phyloP scores from a whole-genome alignment of 768 basidiomycete species.

The Hebeloma cylindrosporum region DNA sequence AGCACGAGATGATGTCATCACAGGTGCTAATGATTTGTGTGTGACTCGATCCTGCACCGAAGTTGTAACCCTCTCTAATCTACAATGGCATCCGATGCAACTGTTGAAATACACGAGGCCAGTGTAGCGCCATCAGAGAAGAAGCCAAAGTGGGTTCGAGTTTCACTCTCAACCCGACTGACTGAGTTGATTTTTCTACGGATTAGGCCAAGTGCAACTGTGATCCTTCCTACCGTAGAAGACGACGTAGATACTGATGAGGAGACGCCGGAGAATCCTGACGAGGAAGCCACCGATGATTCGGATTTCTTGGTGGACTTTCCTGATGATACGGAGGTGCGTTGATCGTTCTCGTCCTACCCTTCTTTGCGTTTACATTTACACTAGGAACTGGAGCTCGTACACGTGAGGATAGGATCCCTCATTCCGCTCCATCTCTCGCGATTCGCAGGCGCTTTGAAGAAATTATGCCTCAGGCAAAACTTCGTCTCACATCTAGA shows the following conservation, averaged over 20 bases:
- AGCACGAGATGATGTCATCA: too few relatives aligned
- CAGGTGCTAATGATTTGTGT: too few relatives aligned
- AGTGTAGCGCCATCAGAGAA: too few relatives aligned
- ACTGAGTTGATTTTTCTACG: too few relatives aligned
- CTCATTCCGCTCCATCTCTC: slow-evolving; percentile 65
- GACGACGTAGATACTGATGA: slow-evolving; percentile 45
- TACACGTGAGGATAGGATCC: slow-evolving; percentile 75
- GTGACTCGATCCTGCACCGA: too few relatives aligned
- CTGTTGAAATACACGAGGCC: too few relatives aligned
- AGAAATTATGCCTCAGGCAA: slow-evolving; percentile 81
- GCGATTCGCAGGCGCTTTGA: slow-evolving; percentile 70
- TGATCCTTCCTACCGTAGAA: slow-evolving; percentile 36
- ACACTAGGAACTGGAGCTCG: slow-evolving; percentile 79
- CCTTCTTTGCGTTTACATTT: neutral
- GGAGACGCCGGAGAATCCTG: slow-evolving; percentile 40
- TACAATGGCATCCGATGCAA: too few relatives aligned
- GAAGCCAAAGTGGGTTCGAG: too few relatives aligned
- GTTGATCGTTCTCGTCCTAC: slow-evolving; percentile 18
- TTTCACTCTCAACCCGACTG: too few relatives aligned
- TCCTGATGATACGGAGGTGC: slow-evolving; percentile 83
- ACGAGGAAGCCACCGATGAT: slow-evolving; percentile 46
- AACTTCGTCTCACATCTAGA: slow-evolving; percentile 77
- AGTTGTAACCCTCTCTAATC: too few relatives aligned
- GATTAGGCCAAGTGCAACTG: slow-evolving; percentile 13
- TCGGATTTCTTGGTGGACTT: slow-evolving; percentile 74